These are phyloP conservation scores for Penicillium verhagenii DNA, from an alignment of 495 filamentous ascomycete genomes.

Conservation along the genomic window DNA sequence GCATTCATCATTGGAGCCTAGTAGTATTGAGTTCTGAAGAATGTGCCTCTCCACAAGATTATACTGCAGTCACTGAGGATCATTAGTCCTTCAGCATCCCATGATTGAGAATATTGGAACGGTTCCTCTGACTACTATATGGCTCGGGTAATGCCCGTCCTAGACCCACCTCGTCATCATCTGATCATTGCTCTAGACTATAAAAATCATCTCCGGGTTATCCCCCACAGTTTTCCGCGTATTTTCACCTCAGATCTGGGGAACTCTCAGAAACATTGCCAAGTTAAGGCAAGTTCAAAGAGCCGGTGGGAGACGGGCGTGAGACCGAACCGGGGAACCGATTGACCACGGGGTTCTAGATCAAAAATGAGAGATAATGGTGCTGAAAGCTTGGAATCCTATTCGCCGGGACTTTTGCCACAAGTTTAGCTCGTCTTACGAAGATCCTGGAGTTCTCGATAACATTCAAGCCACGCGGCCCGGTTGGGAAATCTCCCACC, in stretches of 20 bases:
- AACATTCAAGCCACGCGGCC: constrained; percentile 23
- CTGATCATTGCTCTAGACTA: neutral
- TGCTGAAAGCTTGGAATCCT: neutral
- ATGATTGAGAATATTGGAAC: neutral
- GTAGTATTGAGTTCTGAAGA: neutral
- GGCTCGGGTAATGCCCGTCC: too few relatives aligned
- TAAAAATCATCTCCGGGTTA: neutral
- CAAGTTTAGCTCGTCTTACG: neutral
- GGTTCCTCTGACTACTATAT: neutral
- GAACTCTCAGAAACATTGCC: neutral
- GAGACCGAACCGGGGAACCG: constrained; percentile 9
- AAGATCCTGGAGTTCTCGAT: constrained; percentile 7
- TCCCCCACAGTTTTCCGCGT: neutral
- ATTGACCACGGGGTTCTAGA: constrained; percentile 9
- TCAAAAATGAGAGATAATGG: constrained; percentile 1
- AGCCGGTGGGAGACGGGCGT: constrained; percentile 7
- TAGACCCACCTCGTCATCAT: neutral
- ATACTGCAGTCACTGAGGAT: neutral
- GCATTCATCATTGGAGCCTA: neutral
- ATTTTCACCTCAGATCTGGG: neutral
- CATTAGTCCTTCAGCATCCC: neutral
- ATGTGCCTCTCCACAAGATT: neutral
- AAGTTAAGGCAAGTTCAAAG: constrained; percentile 6
- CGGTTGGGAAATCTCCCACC: constrained; percentile 13
- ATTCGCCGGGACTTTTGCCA: constrained; percentile 11